phyloP scores from a whole-genome alignment of 768 basidiomycete species.

The Rhodotorula paludigena region DNA sequence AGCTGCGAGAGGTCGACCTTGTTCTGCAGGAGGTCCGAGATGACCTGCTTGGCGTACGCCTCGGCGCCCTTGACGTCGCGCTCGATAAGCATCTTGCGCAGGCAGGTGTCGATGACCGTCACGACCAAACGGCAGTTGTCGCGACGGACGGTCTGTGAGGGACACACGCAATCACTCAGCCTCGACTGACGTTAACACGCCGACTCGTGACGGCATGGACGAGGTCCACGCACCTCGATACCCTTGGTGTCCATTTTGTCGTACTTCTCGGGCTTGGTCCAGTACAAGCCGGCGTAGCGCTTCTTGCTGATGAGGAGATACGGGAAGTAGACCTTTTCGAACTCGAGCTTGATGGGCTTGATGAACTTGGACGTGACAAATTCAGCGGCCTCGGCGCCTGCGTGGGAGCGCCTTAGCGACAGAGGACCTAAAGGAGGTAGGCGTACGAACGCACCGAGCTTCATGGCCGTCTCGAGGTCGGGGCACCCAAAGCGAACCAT shows the following conservation, averaged over 20 bases:
- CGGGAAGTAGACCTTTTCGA: constrained; percentile 98
- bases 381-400: constrained; percentile 87
- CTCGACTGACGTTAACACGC: background rate
- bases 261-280: constrained; percentile 90
- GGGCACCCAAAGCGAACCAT: constrained; percentile 95
- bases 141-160: constrained; percentile 79
- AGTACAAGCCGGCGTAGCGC: constrained; percentile 95
- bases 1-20: constrained; percentile 98
- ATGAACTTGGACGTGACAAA: constrained; percentile 85
- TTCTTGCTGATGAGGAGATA: constrained; percentile 98
- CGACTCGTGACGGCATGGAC: no score
- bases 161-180: no score
- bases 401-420: background rate
- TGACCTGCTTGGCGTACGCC: constrained; percentile 90
- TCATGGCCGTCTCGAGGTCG: constrained; percentile 82
- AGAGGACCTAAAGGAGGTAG: background rate
- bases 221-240: constrained; percentile 67
- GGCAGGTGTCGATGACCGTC: constrained; percentile 94
- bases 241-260: constrained; percentile 99
- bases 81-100: constrained; percentile 96
- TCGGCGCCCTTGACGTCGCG: constrained; percentile 89
- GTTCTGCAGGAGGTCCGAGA: constrained; percentile 90
- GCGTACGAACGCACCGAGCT: constrained; percentile 60
- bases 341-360: constrained; percentile 95
- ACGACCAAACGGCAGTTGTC: constrained; percentile 98